Evolutionary conservation across 257 asterid genomes (phyloP).

Genomic region (Plantago elongata): DNA sequence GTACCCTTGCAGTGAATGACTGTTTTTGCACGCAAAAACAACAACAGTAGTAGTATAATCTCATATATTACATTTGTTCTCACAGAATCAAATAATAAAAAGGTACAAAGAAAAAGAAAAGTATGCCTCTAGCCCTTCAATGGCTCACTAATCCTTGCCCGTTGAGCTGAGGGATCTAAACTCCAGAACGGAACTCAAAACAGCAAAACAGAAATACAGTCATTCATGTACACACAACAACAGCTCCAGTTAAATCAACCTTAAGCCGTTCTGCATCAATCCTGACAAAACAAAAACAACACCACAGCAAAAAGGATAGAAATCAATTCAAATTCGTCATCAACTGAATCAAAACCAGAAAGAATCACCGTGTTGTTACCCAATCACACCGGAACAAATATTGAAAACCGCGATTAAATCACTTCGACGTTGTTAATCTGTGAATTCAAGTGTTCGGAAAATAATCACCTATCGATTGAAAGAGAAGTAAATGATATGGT

Average conservation of each 20-base stretch:
- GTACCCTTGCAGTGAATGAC: constrained; percentile 26
- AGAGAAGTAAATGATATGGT: background rate
- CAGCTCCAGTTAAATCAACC: constrained; percentile 57
- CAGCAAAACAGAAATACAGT: constrained; percentile 28
- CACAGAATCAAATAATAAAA: constrained; percentile 23
- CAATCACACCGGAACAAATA: background rate
- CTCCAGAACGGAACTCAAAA: constrained; percentile 10
- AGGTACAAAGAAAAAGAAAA: constrained; percentile 20
- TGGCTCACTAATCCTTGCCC: background rate
- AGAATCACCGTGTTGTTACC: background rate
- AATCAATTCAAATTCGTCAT: constrained; percentile 28
- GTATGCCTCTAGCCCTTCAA: constrained; percentile 21
- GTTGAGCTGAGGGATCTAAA: background rate
- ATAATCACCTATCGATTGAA: constrained; percentile 7
- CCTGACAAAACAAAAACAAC: constrained; percentile 50
- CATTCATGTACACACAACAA: constrained; percentile 27
- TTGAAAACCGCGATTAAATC: background rate
- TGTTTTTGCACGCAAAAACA: constrained; percentile 30
- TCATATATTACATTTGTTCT: constrained; percentile 39
- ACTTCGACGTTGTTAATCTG: too few relatives aligned
- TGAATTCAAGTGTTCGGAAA: background rate
- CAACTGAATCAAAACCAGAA: constrained; percentile 8
- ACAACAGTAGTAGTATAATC: constrained; percentile 23
- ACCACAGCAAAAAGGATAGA: constrained; percentile 25
- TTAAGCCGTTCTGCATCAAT: constrained; percentile 50